Evolutionary conservation across 2,329 filamentous ascomycete species (phyloP).

Genomic region (Stagonosporopsis rhizophila): DNA sequence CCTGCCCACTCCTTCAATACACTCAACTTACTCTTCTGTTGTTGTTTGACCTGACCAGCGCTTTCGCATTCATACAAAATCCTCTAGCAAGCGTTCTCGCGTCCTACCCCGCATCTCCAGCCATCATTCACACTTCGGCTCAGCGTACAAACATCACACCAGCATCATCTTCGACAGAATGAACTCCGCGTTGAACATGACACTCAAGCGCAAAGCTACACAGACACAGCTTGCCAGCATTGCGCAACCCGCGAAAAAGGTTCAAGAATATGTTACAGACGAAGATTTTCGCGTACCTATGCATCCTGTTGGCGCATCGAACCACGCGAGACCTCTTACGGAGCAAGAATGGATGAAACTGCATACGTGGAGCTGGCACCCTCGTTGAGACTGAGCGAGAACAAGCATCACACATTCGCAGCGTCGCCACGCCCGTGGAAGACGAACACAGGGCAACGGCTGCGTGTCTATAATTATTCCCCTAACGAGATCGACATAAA

Average conservation of each 20-base stretch:
- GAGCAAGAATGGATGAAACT: conserved; percentile 16
- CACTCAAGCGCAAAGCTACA: conserved; percentile 18
- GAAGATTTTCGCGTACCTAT: conserved; percentile 12
- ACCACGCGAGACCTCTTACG: conserved; percentile 8
- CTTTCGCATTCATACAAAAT: background rate
- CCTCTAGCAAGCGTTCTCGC: background rate
- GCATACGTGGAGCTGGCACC: conserved; percentile 16
- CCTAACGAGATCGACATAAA: background rate
- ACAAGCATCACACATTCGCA: background rate
- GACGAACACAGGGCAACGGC: background rate
- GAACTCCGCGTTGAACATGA: conserved; percentile 11
- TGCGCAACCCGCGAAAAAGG: conserved; percentile 7
- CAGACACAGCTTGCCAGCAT: conserved; percentile 9
- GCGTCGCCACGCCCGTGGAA: background rate
- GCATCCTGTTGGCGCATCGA: background rate
- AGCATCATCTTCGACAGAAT: background rate
- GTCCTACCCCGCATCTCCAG: background rate
- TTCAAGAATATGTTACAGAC: conserved; percentile 18
- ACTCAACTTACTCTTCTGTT: background rate
- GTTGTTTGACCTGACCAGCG: background rate
- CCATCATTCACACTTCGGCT: background rate
- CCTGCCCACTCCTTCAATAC: background rate
- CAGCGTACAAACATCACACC: background rate
- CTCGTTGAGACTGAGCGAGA: background rate
- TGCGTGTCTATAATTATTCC: background rate